Evolutionary conservation across 495 filamentous ascomycete genomes (phyloP).

Genomic region (Halenospora varia): DNA sequence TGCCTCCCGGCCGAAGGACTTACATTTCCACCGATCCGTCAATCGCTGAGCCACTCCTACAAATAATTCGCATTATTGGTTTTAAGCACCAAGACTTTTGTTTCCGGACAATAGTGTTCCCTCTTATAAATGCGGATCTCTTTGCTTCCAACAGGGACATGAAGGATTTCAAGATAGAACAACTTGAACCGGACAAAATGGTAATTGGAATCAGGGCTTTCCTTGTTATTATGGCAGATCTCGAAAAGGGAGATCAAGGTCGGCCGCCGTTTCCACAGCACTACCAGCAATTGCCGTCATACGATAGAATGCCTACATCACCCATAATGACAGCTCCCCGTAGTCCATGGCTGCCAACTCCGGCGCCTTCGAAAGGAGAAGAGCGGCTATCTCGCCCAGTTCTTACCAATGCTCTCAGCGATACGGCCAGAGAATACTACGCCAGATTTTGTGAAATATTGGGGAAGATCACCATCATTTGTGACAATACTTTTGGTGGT

Average conservation of each 20-base stretch:
- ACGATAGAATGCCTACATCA: constrained; percentile 47
- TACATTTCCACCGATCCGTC: constrained; percentile 76
- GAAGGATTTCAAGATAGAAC: constrained; percentile 69
- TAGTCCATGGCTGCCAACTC: constrained; percentile 25
- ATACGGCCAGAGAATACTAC: constrained; percentile 78
- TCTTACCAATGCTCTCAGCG: constrained; percentile 63
- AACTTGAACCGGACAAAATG: constrained; percentile 93
- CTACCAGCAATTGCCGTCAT: constrained; percentile 37
- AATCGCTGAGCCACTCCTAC: constrained; percentile 83
- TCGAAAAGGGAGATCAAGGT: constrained; percentile 79
- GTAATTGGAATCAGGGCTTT: constrained; percentile 94
- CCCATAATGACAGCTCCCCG: constrained; percentile 46
- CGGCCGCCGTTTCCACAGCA: constrained; percentile 76
- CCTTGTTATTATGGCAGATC: constrained; percentile 83
- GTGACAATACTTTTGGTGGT: constrained; percentile 93
- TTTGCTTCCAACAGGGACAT: constrained; percentile 76
- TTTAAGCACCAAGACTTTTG: constrained; percentile 91
- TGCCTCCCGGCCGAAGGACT: constrained; percentile 71
- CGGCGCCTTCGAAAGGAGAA: constrained; percentile 30
- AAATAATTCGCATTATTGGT: constrained; percentile 92
- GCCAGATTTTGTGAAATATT: constrained; percentile 89
- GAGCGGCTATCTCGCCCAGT: constrained; percentile 72
- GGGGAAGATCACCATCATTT: constrained; percentile 91
- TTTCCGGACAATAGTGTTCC: constrained; percentile 88
- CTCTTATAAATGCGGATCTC: constrained; percentile 85